phyloP scores from a whole-genome alignment of 2,329 filamentous ascomycete genomes.

The Epichloe scottii region DNA sequence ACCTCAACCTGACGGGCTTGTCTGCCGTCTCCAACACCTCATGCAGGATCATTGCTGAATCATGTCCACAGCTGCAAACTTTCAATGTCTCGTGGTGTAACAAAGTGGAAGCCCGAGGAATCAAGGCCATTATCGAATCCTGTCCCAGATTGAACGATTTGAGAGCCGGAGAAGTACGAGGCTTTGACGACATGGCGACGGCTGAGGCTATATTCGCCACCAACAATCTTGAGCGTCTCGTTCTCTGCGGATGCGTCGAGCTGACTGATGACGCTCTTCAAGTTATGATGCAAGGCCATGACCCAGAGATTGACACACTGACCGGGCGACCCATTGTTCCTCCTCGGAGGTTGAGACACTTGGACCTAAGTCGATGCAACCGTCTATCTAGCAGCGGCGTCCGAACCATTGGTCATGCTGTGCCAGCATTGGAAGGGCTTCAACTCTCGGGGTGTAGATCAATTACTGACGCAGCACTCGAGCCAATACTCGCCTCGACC shows the following conservation, averaged over 20 bases:
- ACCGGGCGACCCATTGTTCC: constrained; percentile 66
- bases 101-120: constrained; percentile 65
- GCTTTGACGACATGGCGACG: constrained; percentile 63
- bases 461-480: constrained; percentile 61
- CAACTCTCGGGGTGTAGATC: constrained; percentile 68
- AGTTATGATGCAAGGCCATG: constrained; percentile 60
- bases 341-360: constrained; percentile 63
- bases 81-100: constrained; percentile 92
- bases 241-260: constrained; percentile 68
- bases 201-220: constrained; percentile 63
- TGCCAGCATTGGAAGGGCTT: constrained; percentile 70
- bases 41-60: constrained; percentile 73
- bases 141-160: constrained; percentile 69
- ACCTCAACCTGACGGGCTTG: constrained; percentile 77
- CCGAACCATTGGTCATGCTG: constrained; percentile 56
- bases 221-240: constrained; percentile 72
- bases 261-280: constrained; percentile 63
- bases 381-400: constrained; percentile 62
- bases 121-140: constrained; percentile 58
- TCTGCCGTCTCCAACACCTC: constrained; percentile 68
- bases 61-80: constrained; percentile 68
- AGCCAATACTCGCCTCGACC: constrained; percentile 59
- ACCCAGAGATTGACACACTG: constrained; percentile 70
- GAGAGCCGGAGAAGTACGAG: constrained; percentile 66
- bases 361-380: constrained; percentile 72